Conservation (phyloP, 176 grass and related monocot species). For the Thalia dealbata region DNA sequence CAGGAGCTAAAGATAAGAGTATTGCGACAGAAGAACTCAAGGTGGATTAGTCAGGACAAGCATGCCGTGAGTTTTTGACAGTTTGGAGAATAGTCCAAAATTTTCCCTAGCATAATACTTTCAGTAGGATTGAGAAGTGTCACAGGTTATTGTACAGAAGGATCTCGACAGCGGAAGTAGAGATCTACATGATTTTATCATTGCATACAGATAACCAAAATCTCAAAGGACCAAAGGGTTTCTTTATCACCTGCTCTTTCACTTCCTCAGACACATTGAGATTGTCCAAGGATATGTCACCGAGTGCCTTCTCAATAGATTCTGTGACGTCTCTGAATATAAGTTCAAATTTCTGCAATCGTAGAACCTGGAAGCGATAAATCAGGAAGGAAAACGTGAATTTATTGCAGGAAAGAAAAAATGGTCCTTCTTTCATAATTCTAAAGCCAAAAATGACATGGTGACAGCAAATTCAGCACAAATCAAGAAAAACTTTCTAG, state of each 20-base stretch:
- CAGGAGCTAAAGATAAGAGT: neutral
- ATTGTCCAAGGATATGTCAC: slow-evolving; percentile 38
- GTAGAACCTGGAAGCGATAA: slow-evolving; percentile 34
- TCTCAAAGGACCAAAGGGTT: neutral
- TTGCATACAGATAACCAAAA: neutral
- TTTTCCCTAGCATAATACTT: too few species aligned
- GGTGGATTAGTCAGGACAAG: too few species aligned
- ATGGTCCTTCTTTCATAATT: neutral
- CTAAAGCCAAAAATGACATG: neutral
- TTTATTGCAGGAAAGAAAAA: neutral
- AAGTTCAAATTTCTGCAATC: slow-evolving; percentile 28
- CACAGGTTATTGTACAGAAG: too few species aligned
- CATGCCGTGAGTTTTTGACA: too few species aligned
- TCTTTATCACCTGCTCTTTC: slow-evolving; percentile 55
- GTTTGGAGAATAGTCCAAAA: too few species aligned
- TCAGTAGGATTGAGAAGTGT: too few species aligned
- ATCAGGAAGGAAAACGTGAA: neutral
- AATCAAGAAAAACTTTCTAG: neutral
- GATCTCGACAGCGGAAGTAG: too few species aligned
- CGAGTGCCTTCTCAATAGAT: slow-evolving; percentile 46
- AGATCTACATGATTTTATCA: neutral
- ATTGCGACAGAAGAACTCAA: too few species aligned
- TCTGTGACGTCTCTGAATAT: slow-evolving; percentile 43
- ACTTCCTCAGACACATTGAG: slow-evolving; percentile 71
- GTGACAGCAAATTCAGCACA: neutral